These are phyloP conservation scores for Trichoderma guizhouense DNA, from an alignment of 2,329 filamentous ascomycete genomes.

Conservation along the genomic window DNA sequence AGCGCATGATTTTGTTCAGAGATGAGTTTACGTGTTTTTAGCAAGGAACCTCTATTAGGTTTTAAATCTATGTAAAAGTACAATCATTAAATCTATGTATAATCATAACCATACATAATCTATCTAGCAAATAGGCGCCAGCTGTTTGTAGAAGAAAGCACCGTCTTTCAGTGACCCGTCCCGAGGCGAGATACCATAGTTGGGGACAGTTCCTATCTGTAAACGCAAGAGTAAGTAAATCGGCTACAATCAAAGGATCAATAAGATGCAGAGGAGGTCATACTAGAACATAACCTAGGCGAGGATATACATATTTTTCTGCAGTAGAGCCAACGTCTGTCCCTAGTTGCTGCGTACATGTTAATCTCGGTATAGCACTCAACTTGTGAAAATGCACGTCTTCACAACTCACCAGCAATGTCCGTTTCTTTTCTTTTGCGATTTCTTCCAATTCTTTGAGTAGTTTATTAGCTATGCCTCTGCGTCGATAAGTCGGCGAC, in stretches of 20 bases:
- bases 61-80: not conserved
- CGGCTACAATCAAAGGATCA: not conserved
- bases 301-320: constrained; percentile 17
- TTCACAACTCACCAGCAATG: constrained; percentile 16
- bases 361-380: not conserved
- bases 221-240: not conserved
- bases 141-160: constrained; percentile 16
- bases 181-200: constrained; percentile 18
- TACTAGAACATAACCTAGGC: constrained; percentile 16
- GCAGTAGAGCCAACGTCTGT: constrained; percentile 18
- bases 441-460: constrained; percentile 10
- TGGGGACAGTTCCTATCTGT: constrained; percentile 14
- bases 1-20: not conserved
- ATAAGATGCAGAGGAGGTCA: too few relatives aligned
- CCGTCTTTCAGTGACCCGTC: constrained; percentile 15
- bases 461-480: constrained; percentile 6
- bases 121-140: not conserved
- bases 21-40: not conserved
- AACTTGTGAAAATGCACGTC: not conserved
- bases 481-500: constrained; percentile 10
- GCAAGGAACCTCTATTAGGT: fast-evolving
- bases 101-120: not conserved
- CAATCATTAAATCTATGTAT: not conserved
- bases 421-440: constrained; percentile 10
- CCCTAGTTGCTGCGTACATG: constrained; percentile 1